Conservation (phyloP, 768 basidiomycete species). For the Solioccasus polychromus region DNA sequence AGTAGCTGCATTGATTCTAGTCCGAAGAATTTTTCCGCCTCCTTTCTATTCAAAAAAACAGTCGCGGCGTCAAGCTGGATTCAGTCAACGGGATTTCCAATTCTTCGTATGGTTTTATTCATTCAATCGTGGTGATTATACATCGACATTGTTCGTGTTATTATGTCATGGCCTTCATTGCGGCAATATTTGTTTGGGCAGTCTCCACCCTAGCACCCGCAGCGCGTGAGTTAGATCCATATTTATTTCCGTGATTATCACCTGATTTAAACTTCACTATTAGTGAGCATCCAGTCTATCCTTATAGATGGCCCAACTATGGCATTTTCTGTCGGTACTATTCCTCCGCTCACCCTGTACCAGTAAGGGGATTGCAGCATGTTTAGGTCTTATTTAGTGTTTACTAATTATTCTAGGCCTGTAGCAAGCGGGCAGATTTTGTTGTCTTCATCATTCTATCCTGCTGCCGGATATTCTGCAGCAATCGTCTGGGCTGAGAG, state of each 20-base stretch:
- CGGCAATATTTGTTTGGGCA: constrained; percentile 4
- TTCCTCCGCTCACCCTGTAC: constrained; percentile 13
- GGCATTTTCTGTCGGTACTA: constrained; percentile 15
- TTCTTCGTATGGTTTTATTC: constrained; percentile 7
- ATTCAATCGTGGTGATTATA: background rate
- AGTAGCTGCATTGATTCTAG: constrained; percentile 6
- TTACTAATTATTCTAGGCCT: constrained; percentile 7
- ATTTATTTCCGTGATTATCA: background rate
- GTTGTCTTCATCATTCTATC: constrained; percentile 2
- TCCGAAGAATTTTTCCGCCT: constrained; percentile 21
- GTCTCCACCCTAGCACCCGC: constrained; percentile 10
- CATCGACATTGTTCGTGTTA: constrained; percentile 6
- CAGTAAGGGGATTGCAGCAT: constrained; percentile 2
- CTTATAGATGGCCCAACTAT: constrained; percentile 11
- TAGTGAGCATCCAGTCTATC: constrained; percentile 14
- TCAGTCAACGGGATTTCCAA: constrained; percentile 15
- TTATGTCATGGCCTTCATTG: constrained; percentile 8
- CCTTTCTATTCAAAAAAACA: constrained; percentile 2
- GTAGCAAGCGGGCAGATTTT: background rate
- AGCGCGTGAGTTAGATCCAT: constrained; percentile 7
- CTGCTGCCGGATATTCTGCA: constrained; percentile 9
- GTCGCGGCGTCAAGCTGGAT: constrained; percentile 3
- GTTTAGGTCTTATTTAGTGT: background rate
- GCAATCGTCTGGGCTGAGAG: constrained; percentile 17
- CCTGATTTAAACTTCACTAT: background rate